phyloP scores from a whole-genome alignment of 305 asterid species.

The Fraxinus angustifolia region DNA sequence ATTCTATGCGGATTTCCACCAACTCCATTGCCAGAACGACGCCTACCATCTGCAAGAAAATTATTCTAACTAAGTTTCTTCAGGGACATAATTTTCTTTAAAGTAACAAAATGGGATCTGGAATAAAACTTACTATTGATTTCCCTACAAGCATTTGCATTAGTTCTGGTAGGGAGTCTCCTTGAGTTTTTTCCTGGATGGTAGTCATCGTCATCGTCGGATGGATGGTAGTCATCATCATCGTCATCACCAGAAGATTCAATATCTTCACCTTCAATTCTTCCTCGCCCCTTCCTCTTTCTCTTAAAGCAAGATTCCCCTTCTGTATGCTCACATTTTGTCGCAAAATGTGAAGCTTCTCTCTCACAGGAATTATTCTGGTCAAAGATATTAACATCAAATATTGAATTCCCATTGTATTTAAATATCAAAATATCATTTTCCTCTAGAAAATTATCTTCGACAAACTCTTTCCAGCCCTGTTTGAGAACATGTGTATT shows the following conservation, averaged over 20 bases:
- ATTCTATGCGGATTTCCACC: not conserved
- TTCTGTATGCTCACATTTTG: slow-evolving; percentile 28
- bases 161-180: not conserved
- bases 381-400: slow-evolving; percentile 23
- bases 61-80: not conserved
- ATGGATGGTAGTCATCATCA: not conserved
- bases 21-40: not conserved
- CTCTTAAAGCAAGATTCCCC: slow-evolving; percentile 9
- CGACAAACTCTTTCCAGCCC: slow-evolving; percentile 37
- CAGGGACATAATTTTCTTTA: not conserved
- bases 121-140: slow-evolving; percentile 1
- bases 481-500: slow-evolving; percentile 19
- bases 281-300: slow-evolving; percentile 4
- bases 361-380: slow-evolving; percentile 30
- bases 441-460: slow-evolving; percentile 31
- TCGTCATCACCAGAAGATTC: not conserved
- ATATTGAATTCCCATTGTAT: slow-evolving; percentile 27
- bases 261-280: not conserved
- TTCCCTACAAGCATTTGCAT: slow-evolving; percentile 2
- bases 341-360: slow-evolving; percentile 35
- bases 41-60: not conserved
- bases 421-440: slow-evolving; percentile 33
- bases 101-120: not conserved
- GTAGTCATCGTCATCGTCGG: not conserved
- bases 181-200: not conserved